These are phyloP conservation scores for Teunomyces pallodes DNA, from an alignment of 805 yeast species.

Conservation along the genomic window DNA sequence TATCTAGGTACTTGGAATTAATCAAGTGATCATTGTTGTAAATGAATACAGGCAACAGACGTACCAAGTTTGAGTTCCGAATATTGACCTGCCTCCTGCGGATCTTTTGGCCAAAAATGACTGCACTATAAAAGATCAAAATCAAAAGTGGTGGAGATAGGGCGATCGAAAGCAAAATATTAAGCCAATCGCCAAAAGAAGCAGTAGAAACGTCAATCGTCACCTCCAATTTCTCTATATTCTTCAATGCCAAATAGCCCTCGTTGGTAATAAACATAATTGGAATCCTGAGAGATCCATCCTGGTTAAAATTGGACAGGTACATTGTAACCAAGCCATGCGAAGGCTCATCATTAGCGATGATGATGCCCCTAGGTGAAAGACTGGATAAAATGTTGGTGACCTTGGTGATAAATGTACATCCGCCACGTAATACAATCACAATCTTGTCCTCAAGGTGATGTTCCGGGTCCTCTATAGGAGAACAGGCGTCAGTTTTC, in stretches of 20 bases:
- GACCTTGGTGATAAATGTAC: constrained; percentile 53
- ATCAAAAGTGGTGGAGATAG: constrained; percentile 42
- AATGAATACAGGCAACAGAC: constrained; percentile 36
- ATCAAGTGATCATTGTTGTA: constrained; percentile 36
- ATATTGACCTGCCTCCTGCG: constrained; percentile 24
- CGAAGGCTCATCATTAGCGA: constrained; percentile 51
- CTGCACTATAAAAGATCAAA: constrained; percentile 29
- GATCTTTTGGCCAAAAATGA: constrained; percentile 28
- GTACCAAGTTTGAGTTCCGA: constrained; percentile 32
- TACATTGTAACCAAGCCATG: constrained; percentile 55
- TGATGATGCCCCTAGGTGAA: constrained; percentile 50
- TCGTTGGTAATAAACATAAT: constrained; percentile 50
- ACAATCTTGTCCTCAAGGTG: constrained; percentile 24
- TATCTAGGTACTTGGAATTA: constrained; percentile 19
- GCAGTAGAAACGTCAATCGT: constrained; percentile 28
- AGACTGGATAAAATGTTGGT: constrained; percentile 34
- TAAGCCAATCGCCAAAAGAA: constrained; percentile 36
- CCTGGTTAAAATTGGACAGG: constrained; percentile 43
- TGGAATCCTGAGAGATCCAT: constrained; percentile 41
- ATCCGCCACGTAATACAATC: constrained; percentile 23
- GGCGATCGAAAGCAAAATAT: constrained; percentile 39
- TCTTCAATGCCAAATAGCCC: constrained; percentile 25
- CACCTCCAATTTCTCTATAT: constrained; percentile 8
- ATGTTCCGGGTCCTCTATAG: constrained; percentile 9
- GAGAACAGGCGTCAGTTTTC: background rate